Base-by-base conservation (phyloP, 768 basidiomycete species). In the Cystofilobasidium ferigula region DNA sequence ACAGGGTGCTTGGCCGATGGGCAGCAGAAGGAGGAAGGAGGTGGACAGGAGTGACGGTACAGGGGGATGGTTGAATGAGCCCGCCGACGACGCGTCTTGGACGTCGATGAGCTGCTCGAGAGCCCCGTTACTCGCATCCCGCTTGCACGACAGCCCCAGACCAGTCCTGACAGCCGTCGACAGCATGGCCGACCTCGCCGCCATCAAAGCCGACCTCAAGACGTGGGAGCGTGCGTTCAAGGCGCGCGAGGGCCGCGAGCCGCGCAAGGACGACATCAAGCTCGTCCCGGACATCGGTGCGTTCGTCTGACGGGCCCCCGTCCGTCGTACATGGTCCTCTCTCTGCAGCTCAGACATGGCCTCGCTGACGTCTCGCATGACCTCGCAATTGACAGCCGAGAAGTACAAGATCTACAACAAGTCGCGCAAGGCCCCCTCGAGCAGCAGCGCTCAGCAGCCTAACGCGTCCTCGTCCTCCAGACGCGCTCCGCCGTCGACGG, bases 251-350 rank as follows among this genome's bases (percentile, higher is more conserved):
- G 57, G 61, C 9, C 24, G 67, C 13, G 67, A 68, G n/a, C 56
- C 67, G 22, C 57, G 20, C 34, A 68, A 68, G 57, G 67, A 62
- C 24, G 67, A 68, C 38, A 68, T 68, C 56, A 68, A 68, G 48
- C 12, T 9, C 1, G 62, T 58, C n/a, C 53, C 67, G 28, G 48
- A 47, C 47, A 68, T 68, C 30, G 61, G 67, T 67, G 22, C 18
- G 58, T 62, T 26, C 57, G 30, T 10, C 26, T 30, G 42, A 30
- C 24, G 18, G n/a, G n/a, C 45, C 28, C 36, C 45, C 28, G 26
- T 30, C 30, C 57, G 12, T 28, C 43, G 30, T 18, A 24, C 1
- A 10, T 16, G 26, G 3, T 24, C 6, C 28, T 22, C 16, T 0
- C 5, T 2, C 40, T 43, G 18, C 20, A 18, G 7, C 45, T 5